Evolutionary conservation across 1,139 yeast genomes (phyloP), one percentile per base, ranked within the genome.

Genomic region (Diutina sp.): DNA sequence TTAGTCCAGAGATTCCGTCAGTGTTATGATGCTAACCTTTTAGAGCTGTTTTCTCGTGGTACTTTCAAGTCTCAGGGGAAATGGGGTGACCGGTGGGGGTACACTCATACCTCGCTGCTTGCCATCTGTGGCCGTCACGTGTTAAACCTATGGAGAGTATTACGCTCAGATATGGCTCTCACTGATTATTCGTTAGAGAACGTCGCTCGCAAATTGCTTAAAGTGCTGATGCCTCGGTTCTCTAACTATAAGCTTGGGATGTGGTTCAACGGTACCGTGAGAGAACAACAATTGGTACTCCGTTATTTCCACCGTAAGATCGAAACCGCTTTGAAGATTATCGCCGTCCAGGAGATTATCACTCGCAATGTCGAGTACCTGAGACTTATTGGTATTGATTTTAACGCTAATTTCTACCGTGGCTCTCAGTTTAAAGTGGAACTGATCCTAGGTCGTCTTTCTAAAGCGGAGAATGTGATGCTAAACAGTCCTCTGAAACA

Each of bases 371-470:
- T 87, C 21, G 98, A 91, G 62, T 88, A 89, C 67, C 90, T 97
- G 0, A 75, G 97, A 54, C 69, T 93, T 46, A 80, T 90, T 48
- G 99, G 99, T 0, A 83, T 93, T 51, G 98, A 93, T 64, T 93
- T 90, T 67, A 80, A 84, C 65, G 90, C 97, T 1, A 90, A 90
- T 18, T 82, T 87, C 60, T 85, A 89, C 57, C 72, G 99, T 59
- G 99, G 99, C 0, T 90, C 98, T 0, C 99, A 93, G 65, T 93
- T 78, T 66, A 91, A 89, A 65, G 97, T 93, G 3, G 99, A 93
- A 65, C 87, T 97, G 0, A 77, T 91, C 51, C 69, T 93, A 61
- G 70, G 82, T 4, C 71, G 99, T 57, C 71, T 93, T 29, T 79
- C 95, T 41, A 90, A 90, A 64, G 74, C 82, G 9, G 96, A 90